These are phyloP conservation scores for Nakaseomyces kungkrabaensis DNA, from an alignment of 1,139 yeast species.

Conservation along the genomic window DNA sequence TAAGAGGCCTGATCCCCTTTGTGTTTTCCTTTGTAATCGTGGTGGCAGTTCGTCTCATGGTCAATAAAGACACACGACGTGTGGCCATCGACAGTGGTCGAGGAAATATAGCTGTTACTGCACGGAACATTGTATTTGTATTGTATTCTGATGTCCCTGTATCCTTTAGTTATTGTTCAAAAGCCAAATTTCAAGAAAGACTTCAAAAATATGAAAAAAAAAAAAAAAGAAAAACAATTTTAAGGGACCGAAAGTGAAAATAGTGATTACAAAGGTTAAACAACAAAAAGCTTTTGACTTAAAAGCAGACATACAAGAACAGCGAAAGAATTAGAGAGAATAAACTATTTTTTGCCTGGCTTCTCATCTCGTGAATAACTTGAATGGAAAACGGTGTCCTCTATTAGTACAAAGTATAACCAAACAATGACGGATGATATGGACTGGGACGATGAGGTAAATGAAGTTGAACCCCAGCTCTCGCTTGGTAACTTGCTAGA, in stretches of 20 bases:
- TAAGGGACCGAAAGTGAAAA: no score
- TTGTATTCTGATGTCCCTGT: background rate
- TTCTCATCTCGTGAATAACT: no score
- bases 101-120: background rate
- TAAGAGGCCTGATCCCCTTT: slow-evolving; percentile 42
- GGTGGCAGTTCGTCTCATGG: background rate
- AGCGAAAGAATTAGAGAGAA: no score
- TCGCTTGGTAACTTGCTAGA: slow-evolving; percentile 3
- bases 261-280: no score
- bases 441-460: slow-evolving; percentile 1
- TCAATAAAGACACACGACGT: background rate
- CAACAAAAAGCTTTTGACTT: no score
- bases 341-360: no score
- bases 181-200: background rate
- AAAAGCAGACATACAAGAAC: no score
- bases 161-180: background rate
- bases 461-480: background rate
- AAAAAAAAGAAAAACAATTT: no score
- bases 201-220: no score
- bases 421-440: no score
- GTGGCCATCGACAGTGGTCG: background rate
- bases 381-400: no score
- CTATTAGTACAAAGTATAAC: no score
- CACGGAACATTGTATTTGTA: background rate
- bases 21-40: slow-evolving; percentile 4